phyloP scores from a whole-genome alignment of 805 yeast species.

The Wickerhamiella brachini region DNA sequence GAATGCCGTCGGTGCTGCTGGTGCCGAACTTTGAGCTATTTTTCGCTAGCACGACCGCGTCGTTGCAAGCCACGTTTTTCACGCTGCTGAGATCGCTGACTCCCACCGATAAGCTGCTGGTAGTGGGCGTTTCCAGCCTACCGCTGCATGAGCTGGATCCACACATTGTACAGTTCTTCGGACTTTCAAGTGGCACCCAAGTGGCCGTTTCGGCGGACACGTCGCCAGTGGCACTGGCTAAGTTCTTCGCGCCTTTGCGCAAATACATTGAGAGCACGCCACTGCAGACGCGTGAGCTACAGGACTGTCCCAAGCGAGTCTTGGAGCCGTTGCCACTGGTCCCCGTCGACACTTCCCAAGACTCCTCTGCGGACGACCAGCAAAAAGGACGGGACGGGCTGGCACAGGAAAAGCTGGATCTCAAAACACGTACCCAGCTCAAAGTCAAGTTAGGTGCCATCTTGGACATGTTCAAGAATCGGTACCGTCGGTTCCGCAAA shows the following conservation, averaged over 20 bases:
- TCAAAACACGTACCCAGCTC: conserved; percentile 67
- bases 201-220: conserved; percentile 28
- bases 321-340: conserved; percentile 31
- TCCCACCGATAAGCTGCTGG: conserved; percentile 57
- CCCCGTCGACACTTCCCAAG: conserved; percentile 21
- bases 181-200: conserved; percentile 34
- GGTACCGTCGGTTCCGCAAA: conserved; percentile 82
- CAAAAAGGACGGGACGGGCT: neutral
- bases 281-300: conserved; percentile 49
- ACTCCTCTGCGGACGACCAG: neutral
- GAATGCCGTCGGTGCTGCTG: conserved; percentile 73
- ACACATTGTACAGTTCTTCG: conserved; percentile 45
- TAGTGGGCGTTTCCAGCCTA: conserved; percentile 60
- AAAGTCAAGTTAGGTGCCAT: conserved; percentile 76
- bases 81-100: conserved; percentile 55
- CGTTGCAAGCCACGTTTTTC: conserved; percentile 58
- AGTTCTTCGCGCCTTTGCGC: conserved; percentile 44
- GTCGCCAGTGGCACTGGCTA: conserved; percentile 29
- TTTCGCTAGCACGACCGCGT: conserved; percentile 49
- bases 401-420: conserved; percentile 33
- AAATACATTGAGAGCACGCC: conserved; percentile 55
- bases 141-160: conserved; percentile 28
- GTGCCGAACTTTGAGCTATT: conserved; percentile 76
- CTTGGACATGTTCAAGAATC: conserved; percentile 75
- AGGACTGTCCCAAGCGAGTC: conserved; percentile 30